A percentile compares a stretch with the other conserved stretches of the same genome.
Evolutionary conservation across 31 red algal genomes (phyloP).

Genomic region (Asparagopsis taxiformis): DNA sequence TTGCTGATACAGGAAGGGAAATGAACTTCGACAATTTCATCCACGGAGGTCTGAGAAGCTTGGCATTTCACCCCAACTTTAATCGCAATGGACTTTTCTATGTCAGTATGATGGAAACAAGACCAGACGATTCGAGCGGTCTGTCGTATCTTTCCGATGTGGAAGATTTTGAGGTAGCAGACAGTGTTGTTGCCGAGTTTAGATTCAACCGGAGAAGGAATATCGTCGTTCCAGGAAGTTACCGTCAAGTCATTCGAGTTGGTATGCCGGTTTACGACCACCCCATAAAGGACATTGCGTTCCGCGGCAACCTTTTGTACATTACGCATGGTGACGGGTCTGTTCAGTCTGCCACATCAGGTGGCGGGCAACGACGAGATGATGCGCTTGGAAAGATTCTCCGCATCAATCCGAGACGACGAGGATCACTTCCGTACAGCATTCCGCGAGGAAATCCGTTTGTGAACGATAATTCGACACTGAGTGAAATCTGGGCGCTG

Average conservation of each 20-base stretch:
- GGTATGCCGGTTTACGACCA: slow-evolving; percentile 58
- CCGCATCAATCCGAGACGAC: slow-evolving; percentile 45
- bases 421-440: slow-evolving; percentile 15
- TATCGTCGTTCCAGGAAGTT: background rate
- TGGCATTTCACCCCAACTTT: slow-evolving; percentile 37
- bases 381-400: slow-evolving; percentile 69
- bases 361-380: slow-evolving; percentile 28
- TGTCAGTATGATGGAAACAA: background rate
- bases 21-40: slow-evolving; percentile 6
- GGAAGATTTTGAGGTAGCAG: background rate
- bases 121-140: background rate
- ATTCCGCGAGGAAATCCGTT: slow-evolving; percentile 58
- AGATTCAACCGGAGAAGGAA: background rate
- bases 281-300: slow-evolving; percentile 53
- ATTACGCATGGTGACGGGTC: slow-evolving; percentile 62
- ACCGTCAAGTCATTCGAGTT: slow-evolving; percentile 53
- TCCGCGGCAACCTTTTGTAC: slow-evolving; percentile 36
- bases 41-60: background rate
- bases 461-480: background rate
- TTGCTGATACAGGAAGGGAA: background rate
- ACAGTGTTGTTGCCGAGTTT: slow-evolving; percentile 17
- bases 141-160: slow-evolving; percentile 5
- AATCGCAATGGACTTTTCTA: slow-evolving; percentile 5
- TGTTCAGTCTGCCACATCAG: slow-evolving; percentile 23
- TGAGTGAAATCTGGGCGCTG: slow-evolving; percentile 44